A percentile compares a stretch with the other conserved stretches of the same genome.
Evolutionary conservation across 2,329 filamentous ascomycete genomes (phyloP).

Genomic region (Xylariaceae sp.): DNA sequence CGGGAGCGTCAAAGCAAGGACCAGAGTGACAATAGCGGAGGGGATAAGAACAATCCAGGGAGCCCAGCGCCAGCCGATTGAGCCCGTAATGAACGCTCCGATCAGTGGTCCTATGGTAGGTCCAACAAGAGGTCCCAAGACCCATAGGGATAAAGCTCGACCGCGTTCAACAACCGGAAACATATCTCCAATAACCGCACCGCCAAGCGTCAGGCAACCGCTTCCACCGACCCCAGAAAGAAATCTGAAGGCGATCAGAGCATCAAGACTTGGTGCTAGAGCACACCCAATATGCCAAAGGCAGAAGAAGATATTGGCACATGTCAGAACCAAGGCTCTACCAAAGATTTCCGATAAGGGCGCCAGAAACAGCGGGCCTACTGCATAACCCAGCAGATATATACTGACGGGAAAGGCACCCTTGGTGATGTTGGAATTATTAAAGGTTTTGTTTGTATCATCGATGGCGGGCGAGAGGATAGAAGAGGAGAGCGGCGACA

Average conservation of each 20-base stretch:
- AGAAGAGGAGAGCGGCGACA: constrained; percentile 62
- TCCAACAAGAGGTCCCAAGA: constrained; percentile 40
- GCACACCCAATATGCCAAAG: constrained; percentile 62
- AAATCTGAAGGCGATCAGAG: constrained; percentile 57
- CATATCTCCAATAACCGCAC: constrained; percentile 52
- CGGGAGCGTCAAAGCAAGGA: constrained; percentile 37
- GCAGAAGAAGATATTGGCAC: constrained; percentile 57
- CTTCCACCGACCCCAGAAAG: constrained; percentile 55
- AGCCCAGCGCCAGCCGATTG: constrained; percentile 49
- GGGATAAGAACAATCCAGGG: constrained; percentile 50
- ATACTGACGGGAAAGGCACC: constrained; percentile 56
- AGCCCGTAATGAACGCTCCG: constrained; percentile 45
- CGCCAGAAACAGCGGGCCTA: constrained; percentile 54
- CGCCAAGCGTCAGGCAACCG: constrained; percentile 50
- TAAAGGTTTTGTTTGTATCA: constrained; percentile 41
- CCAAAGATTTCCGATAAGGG: constrained; percentile 63
- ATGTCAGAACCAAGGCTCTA: constrained; percentile 50
- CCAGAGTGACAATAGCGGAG: constrained; percentile 27
- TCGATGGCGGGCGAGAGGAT: constrained; percentile 50
- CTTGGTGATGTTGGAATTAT: constrained; percentile 36
- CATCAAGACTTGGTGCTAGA: constrained; percentile 47
- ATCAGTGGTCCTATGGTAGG: constrained; percentile 44
- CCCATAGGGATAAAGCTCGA: constrained; percentile 46
- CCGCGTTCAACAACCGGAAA: constrained; percentile 44
- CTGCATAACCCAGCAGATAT: constrained; percentile 55